Base-by-base conservation (phyloP, 1,284 basidiomycete species). In the Cryptococcus wingfieldii region DNA sequence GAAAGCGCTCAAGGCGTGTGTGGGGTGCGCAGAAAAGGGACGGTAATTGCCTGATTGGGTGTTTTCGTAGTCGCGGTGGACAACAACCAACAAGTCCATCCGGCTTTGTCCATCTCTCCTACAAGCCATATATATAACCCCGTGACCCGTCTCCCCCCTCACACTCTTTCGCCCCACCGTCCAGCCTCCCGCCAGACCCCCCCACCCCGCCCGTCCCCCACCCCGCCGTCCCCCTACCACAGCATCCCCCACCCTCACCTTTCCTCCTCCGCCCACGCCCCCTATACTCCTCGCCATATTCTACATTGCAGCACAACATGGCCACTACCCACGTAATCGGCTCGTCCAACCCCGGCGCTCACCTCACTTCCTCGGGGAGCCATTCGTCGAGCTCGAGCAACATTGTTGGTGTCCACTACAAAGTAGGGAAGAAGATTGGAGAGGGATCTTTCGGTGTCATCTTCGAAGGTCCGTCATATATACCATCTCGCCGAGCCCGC, bases 361-460 rank as follows among this genome's bases (percentile, higher is more conserved):
- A 74, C 54, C 70, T 75, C 47, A 61, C 68, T 27, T 67, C 72
- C 5, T 60, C 69, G 38, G 65, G 67, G 14, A 62, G 62, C 38
- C 70, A 74, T 56, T 73, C 71, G 16, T 70, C 68, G 19, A 72
- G 68, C 62, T 77, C 75, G 47, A 75, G 72, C 65, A 78, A 78
- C 60, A 76, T 79, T 47, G 77, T 79, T 45, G 78, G 80, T 50
- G 82, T 83, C 8, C 82, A 84, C 72, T 84, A 83, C 75, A 78
- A 81, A 52, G 82, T 84, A 43, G 82, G 82, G 55, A 80, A 82
- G 67, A 84, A 84, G 78, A 84, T 84, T 63, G 82, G 81, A 34
- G 81, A 82, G 69, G 91, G 91, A 61, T 91, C 88, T 37, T 97
- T 97, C 75, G 93, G 93, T 72, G 91, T 96, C 81, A 95, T 97